Evolutionary conservation across 768 basidiomycete genomes (phyloP).

Genomic region (Mycena amicta): DNA sequence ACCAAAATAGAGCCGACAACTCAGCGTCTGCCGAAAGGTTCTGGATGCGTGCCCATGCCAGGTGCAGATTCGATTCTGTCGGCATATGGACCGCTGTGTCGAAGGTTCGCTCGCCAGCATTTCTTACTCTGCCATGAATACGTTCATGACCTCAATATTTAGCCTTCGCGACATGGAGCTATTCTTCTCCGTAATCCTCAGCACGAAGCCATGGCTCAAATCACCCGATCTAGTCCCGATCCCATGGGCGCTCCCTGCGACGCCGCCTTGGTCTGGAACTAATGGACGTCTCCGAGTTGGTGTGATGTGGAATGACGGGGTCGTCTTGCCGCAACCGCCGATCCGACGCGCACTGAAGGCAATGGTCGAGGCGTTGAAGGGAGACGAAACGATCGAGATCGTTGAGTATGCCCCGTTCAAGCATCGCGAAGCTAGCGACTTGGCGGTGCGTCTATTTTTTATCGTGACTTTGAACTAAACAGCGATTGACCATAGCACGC

Average conservation of each 20-base stretch:
- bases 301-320: constrained; percentile 39
- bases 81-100: constrained; percentile 56
- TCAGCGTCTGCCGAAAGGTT: constrained; percentile 51
- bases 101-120: no score
- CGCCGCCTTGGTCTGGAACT: constrained; percentile 22
- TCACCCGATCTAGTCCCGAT: constrained; percentile 40
- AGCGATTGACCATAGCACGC: constrained; percentile 1
- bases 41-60: constrained; percentile 39
- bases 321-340: constrained; percentile 46
- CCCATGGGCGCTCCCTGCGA: constrained; percentile 18
- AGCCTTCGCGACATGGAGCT: constrained; percentile 36
- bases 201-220: constrained; percentile 40
- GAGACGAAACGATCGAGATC: constrained; percentile 36
- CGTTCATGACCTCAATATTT: not conserved
- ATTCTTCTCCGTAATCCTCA: constrained; percentile 34
- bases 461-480: no score
- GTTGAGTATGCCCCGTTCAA: constrained; percentile 38
- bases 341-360: constrained; percentile 41
- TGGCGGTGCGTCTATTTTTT: constrained; percentile 32
- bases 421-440: constrained; percentile 35
- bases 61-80: constrained; percentile 54
- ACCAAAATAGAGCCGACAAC: constrained; percentile 25
- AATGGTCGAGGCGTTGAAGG: constrained; percentile 37
- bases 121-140: constrained; percentile 18
- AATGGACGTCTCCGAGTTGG: constrained; percentile 32